phyloP scores from a whole-genome alignment of 768 basidiomycete genomes.

The Ephemerocybe angulata region DNA sequence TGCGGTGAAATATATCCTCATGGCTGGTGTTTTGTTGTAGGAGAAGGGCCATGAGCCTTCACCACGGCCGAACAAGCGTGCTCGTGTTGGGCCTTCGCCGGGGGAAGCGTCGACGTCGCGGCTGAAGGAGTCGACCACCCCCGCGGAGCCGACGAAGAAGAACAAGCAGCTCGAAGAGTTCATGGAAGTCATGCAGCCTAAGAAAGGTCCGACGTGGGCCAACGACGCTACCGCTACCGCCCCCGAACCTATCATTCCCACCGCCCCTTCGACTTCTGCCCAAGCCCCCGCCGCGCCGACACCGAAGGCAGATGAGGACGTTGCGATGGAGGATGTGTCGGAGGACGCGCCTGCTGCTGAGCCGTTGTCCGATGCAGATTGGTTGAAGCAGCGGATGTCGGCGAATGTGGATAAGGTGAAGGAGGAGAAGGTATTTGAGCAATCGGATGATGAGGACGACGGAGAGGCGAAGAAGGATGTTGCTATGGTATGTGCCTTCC shows the following conservation, averaged over 20 bases:
- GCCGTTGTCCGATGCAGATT: constrained; percentile 65
- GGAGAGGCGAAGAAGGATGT: constrained; percentile 8
- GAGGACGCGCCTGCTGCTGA: constrained; percentile 23
- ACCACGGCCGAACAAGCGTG: constrained; percentile 69
- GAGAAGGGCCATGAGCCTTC: constrained; percentile 65
- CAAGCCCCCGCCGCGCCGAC: constrained; percentile 5
- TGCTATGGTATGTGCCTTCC: constrained; percentile 7
- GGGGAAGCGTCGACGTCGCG: constrained; percentile 16
- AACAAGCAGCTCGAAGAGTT: constrained; percentile 57
- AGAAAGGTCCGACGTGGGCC: constrained; percentile 64
- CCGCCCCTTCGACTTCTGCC: constrained; percentile 4
- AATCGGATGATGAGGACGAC: constrained; percentile 55
- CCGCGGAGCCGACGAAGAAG: not conserved
- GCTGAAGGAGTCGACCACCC: constrained; percentile 9
- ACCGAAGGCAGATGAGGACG: constrained; percentile 1
- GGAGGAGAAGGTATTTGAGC: constrained; percentile 52
- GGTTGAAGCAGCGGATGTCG: constrained; percentile 67
- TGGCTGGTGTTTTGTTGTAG: constrained; percentile 31
- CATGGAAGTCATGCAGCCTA: constrained; percentile 70
- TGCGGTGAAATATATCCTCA: not conserved
- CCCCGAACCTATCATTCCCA: too few species aligned
- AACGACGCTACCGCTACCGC: constrained; percentile 37
- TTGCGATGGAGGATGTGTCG: constrained; percentile 11
- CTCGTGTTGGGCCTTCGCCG: constrained; percentile 39
- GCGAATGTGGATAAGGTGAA: constrained; percentile 34